Base-by-base conservation (phyloP, 345 rosid species). In the Carallia brachiata region DNA sequence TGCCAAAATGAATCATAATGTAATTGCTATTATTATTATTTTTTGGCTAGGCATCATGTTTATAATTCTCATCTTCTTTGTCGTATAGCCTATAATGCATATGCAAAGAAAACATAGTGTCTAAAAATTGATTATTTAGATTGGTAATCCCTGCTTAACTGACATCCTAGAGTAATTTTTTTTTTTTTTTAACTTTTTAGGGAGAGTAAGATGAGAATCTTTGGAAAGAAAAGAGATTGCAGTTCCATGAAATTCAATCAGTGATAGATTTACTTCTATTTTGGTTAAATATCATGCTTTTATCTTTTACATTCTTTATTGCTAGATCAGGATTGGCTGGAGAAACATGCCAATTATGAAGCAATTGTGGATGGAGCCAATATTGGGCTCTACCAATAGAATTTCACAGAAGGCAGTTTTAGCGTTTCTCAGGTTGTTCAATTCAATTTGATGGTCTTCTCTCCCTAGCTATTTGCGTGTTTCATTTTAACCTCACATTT, bases 301-400 rank as follows among this genome's bases (percentile, higher is more conserved):
- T 61, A 17, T 53, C 17, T 55, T 60, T 67, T 44, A 15, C 39
- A 2, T 7, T 10, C 7, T 65, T 39, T 31, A 36, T 62, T 12
- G 27, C 28, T 67, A 66, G 53, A 39, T 48, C 23, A 94, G 96
- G 88, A 83, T 57, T 90, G 95, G 98, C 86, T 94, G 73, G 84
- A 80, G 13, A 79, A 81, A 61, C 82, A 86, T 83, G 82, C 78
- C 63, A 77, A 71, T 62, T 89, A 84, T 70, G 88, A 89, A 72
- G 91, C 96, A 82, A 81, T 94, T 69, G 78, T 88, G 12, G 97
- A 94, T 84, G 97, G 92, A 74, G 98, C 97, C 75, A 93, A 93
- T 81, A 73, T 93, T 75, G 96, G 96, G 7, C 91, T 93, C 66
- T 88, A 85, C 78, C 94, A 89, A 72, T 97, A 93, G 73, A 91